Evolutionary conservation across 106 monocot species (phyloP).

Genomic region (Platanthera zijinensis): DNA sequence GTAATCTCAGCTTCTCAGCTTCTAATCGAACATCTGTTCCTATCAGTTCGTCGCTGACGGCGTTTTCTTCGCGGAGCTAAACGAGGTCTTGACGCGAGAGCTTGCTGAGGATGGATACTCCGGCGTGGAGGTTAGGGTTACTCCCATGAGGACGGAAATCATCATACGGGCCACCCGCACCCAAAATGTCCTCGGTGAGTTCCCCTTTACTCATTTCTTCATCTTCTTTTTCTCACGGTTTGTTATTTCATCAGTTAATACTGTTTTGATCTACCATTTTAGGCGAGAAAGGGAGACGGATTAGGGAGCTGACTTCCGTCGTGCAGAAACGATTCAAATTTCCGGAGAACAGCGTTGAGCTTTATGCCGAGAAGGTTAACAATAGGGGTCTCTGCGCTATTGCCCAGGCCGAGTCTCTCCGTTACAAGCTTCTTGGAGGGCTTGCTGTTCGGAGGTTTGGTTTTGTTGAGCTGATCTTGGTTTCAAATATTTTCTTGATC

Average conservation of each 20-base stretch:
- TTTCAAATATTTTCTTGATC: too few relatives aligned
- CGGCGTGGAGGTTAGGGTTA: constrained; percentile 26
- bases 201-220: neutral
- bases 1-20: neutral
- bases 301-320: constrained; percentile 34
- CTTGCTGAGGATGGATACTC: constrained; percentile 24
- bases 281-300: constrained; percentile 34
- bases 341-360: constrained; percentile 31
- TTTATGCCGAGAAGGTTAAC: constrained; percentile 40
- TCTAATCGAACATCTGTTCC: neutral
- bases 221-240: neutral
- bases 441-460: constrained; percentile 31
- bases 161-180: constrained; percentile 19
- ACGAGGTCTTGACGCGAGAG: constrained; percentile 21
- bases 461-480: neutral
- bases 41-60: constrained; percentile 17
- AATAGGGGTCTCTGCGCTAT: constrained; percentile 35
- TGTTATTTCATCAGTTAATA: neutral
- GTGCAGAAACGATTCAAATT: constrained; percentile 39
- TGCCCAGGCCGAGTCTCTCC: constrained; percentile 36
- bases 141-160: constrained; percentile 23
- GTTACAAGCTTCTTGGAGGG: constrained; percentile 37
- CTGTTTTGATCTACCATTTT: neutral
- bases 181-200: constrained; percentile 14
- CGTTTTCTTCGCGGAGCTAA: constrained; percentile 24